A percentile compares a stretch with the other conserved stretches of the same genome.
These are phyloP conservation scores for Rubus idaeus DNA, from an alignment of 306 rosid species.

Conservation along the genomic window DNA sequence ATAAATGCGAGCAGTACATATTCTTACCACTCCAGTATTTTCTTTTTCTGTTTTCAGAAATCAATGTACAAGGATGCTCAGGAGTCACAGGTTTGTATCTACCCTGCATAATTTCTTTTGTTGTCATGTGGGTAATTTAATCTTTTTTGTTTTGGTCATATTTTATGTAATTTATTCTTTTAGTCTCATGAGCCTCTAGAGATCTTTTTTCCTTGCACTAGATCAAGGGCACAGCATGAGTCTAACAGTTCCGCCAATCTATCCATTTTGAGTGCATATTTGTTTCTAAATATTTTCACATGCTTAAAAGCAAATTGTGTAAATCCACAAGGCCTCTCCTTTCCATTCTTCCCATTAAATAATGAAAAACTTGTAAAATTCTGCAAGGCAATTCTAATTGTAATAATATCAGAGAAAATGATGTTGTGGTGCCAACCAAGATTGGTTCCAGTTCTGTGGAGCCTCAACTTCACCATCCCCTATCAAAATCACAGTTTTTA, in stretches of 20 bases:
- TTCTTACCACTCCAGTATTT: constrained; percentile 13
- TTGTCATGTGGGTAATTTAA: constrained; percentile 3
- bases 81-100: constrained; percentile 71
- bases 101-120: constrained; percentile 16
- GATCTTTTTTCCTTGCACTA: not conserved
- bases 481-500: too few relatives aligned
- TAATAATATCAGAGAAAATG: not conserved
- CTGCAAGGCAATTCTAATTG: not conserved
- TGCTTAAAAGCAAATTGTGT: not conserved
- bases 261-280: not conserved
- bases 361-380: not conserved
- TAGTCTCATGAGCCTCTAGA: not conserved
- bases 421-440: not conserved
- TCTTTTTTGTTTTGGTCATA: not conserved
- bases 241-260: not conserved
- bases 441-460: not conserved
- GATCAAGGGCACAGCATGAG: not conserved
- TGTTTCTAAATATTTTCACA: not conserved
- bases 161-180: not conserved
- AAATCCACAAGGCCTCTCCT: not conserved
- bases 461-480: too few relatives aligned
- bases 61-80: constrained; percentile 70
- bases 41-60: constrained; percentile 56
- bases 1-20: not conserved
- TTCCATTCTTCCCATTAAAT: not conserved